phyloP scores from a whole-genome alignment of 2,329 filamentous ascomycete species.

The Stachybotrys elegans region DNA sequence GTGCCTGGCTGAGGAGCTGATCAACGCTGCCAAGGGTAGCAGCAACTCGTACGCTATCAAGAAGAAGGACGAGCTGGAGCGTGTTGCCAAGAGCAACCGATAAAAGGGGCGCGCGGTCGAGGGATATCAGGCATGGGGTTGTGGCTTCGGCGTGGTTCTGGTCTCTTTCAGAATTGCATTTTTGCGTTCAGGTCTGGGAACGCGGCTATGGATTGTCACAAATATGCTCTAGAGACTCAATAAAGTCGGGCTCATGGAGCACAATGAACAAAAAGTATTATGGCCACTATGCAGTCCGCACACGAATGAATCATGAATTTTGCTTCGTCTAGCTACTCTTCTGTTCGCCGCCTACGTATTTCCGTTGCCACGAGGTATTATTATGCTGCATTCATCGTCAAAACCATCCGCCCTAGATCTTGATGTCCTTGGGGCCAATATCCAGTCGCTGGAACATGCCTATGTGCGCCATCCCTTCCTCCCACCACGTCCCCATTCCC shows the following conservation, averaged over 20 bases:
- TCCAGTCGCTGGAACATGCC: slow-evolving; percentile 67
- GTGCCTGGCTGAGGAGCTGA: slow-evolving; percentile 99
- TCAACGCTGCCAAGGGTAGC: slow-evolving; percentile 99
- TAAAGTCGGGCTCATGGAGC: slow-evolving; percentile 36
- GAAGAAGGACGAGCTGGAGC: slow-evolving; percentile 99
- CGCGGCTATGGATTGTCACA: slow-evolving; percentile 39
- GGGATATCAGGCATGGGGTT: slow-evolving; percentile 28
- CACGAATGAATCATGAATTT: no score
- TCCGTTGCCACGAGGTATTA: no score
- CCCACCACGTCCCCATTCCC: slow-evolving; percentile 69
- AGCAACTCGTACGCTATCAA: slow-evolving; percentile 99
- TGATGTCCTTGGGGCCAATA: slow-evolving; percentile 19
- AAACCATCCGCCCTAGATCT: no score
- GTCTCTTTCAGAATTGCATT: slow-evolving; percentile 43
- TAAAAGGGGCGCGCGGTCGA: slow-evolving; percentile 55
- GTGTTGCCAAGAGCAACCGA: slow-evolving; percentile 99
- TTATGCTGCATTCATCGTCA: no score
- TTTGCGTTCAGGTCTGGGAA: slow-evolving; percentile 43
- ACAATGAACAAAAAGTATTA: slow-evolving; percentile 23
- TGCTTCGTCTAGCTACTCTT: no score
- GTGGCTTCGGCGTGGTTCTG: slow-evolving; percentile 39
- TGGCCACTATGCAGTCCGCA: no score
- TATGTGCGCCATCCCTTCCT: slow-evolving; percentile 80
- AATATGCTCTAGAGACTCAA: slow-evolving; percentile 37
- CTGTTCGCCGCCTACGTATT: no score